Base-by-base conservation (phyloP, 2,329 filamentous ascomycete genomes). In the Penicillium corylophilum region DNA sequence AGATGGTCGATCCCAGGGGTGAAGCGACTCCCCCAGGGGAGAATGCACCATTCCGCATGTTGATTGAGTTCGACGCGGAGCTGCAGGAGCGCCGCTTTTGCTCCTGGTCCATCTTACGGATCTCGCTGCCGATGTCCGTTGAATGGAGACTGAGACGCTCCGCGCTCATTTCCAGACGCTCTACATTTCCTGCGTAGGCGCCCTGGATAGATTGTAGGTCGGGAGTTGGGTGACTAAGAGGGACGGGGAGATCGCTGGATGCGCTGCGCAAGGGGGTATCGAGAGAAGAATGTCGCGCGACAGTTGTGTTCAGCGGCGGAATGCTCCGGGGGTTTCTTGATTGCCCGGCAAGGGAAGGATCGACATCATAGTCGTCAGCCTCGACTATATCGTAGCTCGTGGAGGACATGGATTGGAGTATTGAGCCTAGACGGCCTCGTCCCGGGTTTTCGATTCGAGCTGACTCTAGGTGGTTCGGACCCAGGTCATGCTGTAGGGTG, bases 161-260 rank as follows among this genome's bases (percentile, higher is more conserved):
- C 15, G 77, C 77, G 55, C 71, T 77, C 55, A 72, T 68, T 57
- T 79, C 77, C 57, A 79, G 59, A 39, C 77, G 68, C 59, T 77
- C 76, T 49, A 79, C 73, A 70, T 79, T 79, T 54, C 73, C 74
- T 26, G 73, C 61, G 53, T 79, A 78, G 23, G 77, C 77, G 38
- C 77, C 77, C 67, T 79, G 77, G 50, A 78, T 56, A 29, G 77
- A 74, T 54, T 79, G 77, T 15, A 79, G 67, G 58, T 77, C 77
- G 4, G 77, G 77, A 13, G 69, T 78, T 15, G 77, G 77, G 62
- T 78, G 76, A 50, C 71, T 74, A 50, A 79, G 69, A 54, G 74
- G 73, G 15, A 74, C 65, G 35, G 75, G 67, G 31, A 65, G 64
- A 48, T 72, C 73, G 47, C 72, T 72, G 33, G 70, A 70, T 22